phyloP scores from a whole-genome alignment of 1,139 yeast genomes.

The Arxiozyma slooffiae region DNA sequence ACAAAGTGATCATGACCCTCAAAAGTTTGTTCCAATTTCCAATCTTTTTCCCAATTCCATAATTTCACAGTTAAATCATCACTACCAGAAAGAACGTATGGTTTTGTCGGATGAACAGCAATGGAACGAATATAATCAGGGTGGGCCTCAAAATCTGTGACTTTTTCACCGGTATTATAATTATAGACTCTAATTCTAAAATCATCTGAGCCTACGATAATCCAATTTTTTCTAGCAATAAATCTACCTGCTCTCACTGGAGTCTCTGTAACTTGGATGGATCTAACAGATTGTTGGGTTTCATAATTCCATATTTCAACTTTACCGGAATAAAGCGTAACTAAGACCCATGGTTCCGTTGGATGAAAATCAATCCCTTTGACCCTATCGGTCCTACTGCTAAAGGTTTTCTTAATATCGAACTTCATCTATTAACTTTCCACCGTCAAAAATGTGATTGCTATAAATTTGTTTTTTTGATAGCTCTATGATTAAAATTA shows the following conservation, averaged over 20 bases:
- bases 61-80: constrained; percentile 86
- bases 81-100: constrained; percentile 78
- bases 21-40: constrained; percentile 83
- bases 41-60: constrained; percentile 95
- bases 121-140: constrained; percentile 91
- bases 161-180: constrained; percentile 89
- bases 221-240: constrained; percentile 94
- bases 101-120: constrained; percentile 89
- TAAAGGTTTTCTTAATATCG: constrained; percentile 28
- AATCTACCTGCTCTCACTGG: constrained; percentile 95
- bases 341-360: constrained; percentile 89
- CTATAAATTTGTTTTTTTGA: background rate
- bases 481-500: background rate
- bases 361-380: constrained; percentile 98
- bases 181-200: constrained; percentile 87
- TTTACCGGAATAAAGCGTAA: constrained; percentile 70
- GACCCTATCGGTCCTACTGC: constrained; percentile 74
- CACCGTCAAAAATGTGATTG: constrained; percentile 4
- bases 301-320: constrained; percentile 93
- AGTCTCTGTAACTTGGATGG: constrained; percentile 81
- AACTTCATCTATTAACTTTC: constrained; percentile 18
- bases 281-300: constrained; percentile 53
- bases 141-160: constrained; percentile 93
- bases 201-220: constrained; percentile 93
- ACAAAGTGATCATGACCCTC: constrained; percentile 96